A percentile compares a stretch with the other conserved stretches of the same genome.
These are phyloP conservation scores for Cyberlindnera nakhonratchasimensis DNA, from an alignment of 805 yeast genomes.

Conservation along the genomic window DNA sequence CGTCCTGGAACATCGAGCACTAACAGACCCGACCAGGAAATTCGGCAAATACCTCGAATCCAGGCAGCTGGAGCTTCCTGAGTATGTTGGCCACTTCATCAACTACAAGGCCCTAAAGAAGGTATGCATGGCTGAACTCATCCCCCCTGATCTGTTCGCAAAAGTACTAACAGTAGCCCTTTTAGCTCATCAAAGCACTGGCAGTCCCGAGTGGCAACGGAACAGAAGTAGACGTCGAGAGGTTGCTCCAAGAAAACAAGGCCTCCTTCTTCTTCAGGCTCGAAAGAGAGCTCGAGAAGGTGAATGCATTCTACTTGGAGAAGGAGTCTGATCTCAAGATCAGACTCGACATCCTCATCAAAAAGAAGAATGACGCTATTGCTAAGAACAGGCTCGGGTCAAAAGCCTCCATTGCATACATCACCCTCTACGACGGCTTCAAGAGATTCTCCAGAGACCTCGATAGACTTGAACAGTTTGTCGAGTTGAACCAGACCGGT, in stretches of 20 bases:
- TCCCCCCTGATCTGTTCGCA: neutral
- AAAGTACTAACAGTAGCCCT: constrained; percentile 4
- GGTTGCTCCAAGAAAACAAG: constrained; percentile 78
- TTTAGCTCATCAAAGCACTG: constrained; percentile 68
- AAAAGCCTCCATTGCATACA: constrained; percentile 71
- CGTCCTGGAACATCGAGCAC: neutral
- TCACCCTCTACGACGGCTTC: constrained; percentile 83
- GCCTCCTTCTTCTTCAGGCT: constrained; percentile 83
- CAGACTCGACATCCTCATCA: constrained; percentile 69
- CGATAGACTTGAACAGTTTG: constrained; percentile 85
- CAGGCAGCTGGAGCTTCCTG: constrained; percentile 91
- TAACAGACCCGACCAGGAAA: constrained; percentile 49
- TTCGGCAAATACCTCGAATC: constrained; percentile 95
- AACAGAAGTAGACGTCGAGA: constrained; percentile 36
- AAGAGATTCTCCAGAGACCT: constrained; percentile 87
- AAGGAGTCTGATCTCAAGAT: constrained; percentile 85
- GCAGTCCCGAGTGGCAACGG: constrained; percentile 41
- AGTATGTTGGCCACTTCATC: constrained; percentile 89
- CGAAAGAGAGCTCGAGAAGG: constrained; percentile 94
- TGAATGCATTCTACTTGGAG: constrained; percentile 85
- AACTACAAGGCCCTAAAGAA: constrained; percentile 93
- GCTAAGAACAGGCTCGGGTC: constrained; percentile 44
- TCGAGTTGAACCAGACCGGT: constrained; percentile 93
- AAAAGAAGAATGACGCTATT: constrained; percentile 57
- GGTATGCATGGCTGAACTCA: constrained; percentile 8